Base-by-base conservation (phyloP, 345 rosid genomes). In the Moricandia moricandioides region DNA sequence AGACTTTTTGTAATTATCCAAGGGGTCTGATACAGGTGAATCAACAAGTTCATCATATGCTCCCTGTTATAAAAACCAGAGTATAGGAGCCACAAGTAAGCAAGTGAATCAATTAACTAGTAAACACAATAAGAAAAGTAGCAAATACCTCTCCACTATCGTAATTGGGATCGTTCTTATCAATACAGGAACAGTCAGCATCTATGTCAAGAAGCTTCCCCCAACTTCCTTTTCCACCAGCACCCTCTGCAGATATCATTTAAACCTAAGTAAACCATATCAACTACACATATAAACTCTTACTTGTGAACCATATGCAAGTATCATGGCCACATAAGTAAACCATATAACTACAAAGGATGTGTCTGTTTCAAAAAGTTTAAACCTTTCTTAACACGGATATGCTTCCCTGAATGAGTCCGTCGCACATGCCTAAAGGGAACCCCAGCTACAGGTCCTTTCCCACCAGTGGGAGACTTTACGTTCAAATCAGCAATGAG, bases 151-250 rank as follows among this genome's bases (percentile, higher is more conserved):
- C 99, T 75, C 97, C 99, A 72, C 99, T 92, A 71, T 96, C 99
- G 75, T 96, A 96, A 79, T 92, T 92, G 45, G 99, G 99, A 83
- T 96, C 99, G 73, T 89, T 96, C 31, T 87, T 82, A 80, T 96
- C 99, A 54, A 91, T 80, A 62, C 60, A 89, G 52, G 24, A 21
- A 21, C 80, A 78, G 62, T 85, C 98, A 62, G 1, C 24, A 21
- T 85, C 97, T 7, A 91, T 88, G 75, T 96, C 99, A 30, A 96
- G 91, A 65, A 96, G 88, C 81, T 91, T 96, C 8, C 99, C 99
- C 98, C 98, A 92, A 7, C 97, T 88, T 43, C 98, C 98, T 82
- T 90, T 92, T 13, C 99, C 99, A 35, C 98, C 97, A 72, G 80
- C 99, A 67, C 98, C 98, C 64, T 96, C 99, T 95, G 80, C 54